Evolutionary conservation across 768 basidiomycete genomes (phyloP).

Genomic region (Lentinus tigrinus): DNA sequence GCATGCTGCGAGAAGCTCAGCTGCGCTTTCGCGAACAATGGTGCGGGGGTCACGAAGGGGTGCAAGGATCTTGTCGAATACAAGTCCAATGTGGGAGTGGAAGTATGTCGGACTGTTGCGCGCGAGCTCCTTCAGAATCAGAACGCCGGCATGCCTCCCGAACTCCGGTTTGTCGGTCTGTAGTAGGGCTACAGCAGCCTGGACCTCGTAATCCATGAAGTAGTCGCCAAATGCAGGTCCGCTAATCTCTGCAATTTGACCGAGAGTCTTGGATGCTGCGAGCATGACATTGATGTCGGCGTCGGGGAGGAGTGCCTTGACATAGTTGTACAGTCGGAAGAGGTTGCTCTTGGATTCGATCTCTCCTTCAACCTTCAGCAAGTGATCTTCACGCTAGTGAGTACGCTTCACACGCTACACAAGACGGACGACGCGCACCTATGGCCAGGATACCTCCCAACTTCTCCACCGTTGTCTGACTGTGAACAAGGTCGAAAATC

Average conservation of each 20-base stretch:
- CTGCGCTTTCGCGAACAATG: constrained; percentile 90
- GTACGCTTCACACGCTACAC: not conserved
- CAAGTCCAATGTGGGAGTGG: constrained; percentile 80
- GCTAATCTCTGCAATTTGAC: constrained; percentile 81
- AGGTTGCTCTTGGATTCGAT: constrained; percentile 79
- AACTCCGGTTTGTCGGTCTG: constrained; percentile 75
- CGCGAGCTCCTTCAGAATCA: constrained; percentile 92
- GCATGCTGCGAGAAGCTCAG: constrained; percentile 90
- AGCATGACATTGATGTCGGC: constrained; percentile 93
- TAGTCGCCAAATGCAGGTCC: constrained; percentile 82
- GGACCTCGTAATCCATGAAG: constrained; percentile 89
- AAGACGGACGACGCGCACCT: constrained; percentile 44
- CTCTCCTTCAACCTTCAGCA: constrained; percentile 77
- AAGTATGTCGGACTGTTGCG: constrained; percentile 86
- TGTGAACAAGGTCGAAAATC: constrained; percentile 82
- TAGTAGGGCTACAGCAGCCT: constrained; percentile 76
- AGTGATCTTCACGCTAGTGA: constrained; percentile 49
- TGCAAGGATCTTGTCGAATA: constrained; percentile 91
- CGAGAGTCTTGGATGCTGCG: constrained; percentile 88
- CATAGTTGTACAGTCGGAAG: constrained; percentile 89
- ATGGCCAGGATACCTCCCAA: constrained; percentile 88
- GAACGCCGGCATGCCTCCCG: constrained; percentile 88
- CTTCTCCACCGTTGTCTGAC: constrained; percentile 73
- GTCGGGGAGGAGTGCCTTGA: constrained; percentile 89
- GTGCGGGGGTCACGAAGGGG: constrained; percentile 87